These are phyloP conservation scores for Rhodotorula glutinis DNA, from an alignment of 1,284 basidiomycete species.

Conservation along the genomic window DNA sequence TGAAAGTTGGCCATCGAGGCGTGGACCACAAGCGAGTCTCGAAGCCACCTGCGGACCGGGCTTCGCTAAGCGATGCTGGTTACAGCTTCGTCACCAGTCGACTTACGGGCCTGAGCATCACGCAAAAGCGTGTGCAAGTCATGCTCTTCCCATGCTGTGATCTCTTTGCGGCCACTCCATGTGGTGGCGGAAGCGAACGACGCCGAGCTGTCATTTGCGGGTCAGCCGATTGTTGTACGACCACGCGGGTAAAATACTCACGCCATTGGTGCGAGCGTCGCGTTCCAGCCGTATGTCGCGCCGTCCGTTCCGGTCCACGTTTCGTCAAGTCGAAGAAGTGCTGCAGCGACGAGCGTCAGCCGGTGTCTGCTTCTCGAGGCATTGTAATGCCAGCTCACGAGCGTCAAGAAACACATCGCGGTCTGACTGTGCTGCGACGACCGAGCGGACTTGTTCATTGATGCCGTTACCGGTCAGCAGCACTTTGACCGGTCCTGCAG, in stretches of 20 bases:
- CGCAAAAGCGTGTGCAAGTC: constrained; percentile 19
- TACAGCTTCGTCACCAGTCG: background rate
- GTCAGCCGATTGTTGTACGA: too few relatives aligned
- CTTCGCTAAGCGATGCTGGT: too few relatives aligned
- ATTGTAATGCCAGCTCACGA: constrained; percentile 6
- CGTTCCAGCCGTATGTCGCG: constrained; percentile 35
- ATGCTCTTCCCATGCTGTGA: constrained; percentile 10
- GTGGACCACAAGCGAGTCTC: constrained; percentile 27
- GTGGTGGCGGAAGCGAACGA: constrained; percentile 16
- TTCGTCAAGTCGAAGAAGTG: constrained; percentile 32
- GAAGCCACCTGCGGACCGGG: constrained; percentile 13
- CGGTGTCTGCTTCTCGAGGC: background rate
- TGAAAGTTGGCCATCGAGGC: constrained; percentile 39
- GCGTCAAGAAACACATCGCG: constrained; percentile 42
- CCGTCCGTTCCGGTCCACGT: constrained; percentile 27
- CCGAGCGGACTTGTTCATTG: constrained; percentile 26
- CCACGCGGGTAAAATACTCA: too few relatives aligned
- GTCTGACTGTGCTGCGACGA: constrained; percentile 21
- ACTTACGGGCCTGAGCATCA: constrained; percentile 25
- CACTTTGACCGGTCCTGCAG: constrained; percentile 37
- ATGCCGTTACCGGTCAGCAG: constrained; percentile 44
- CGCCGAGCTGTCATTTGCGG: constrained; percentile 9
- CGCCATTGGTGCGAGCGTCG: constrained; percentile 39
- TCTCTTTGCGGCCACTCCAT: constrained; percentile 33
- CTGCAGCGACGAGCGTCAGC: constrained; percentile 9